Evolutionary conservation across 2,329 filamentous ascomycete species (phyloP), one percentile per base, ranked within the genome.

Genomic region (Epicoccum nigrum): DNA sequence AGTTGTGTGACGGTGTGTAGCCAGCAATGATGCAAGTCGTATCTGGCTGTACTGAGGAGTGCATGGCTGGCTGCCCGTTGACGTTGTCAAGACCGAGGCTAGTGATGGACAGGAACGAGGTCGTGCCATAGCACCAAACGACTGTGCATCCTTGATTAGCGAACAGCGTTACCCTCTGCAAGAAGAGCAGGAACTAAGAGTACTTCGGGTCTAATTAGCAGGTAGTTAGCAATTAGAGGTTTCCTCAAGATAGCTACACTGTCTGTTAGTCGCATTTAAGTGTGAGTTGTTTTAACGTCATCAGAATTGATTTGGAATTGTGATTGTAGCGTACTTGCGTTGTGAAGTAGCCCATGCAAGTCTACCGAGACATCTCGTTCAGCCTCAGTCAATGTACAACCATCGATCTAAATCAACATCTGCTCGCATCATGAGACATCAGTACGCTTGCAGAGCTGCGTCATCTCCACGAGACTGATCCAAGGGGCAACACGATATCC

Each of bases 371-470:
- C 38, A 42, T 31, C 49, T 42, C 32, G 19, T 51, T 51, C 49
- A 46, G 49, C 49, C 49, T 51, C 49, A 42, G 20, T 38, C 23
- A 31, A 34, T 44, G 49, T 47, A 31, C 44, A 1, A 52, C 49
- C 28, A 42, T 25, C 16, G 17, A 47, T 39, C 20, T 47, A n/a
- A 52, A 43, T 17, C 38, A 34, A 6, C 11, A 25, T 30, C 28
- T 40, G 20, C 39, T 47, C 44, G 44, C 49, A n/a, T 39, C 43
- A 17, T 20, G 43, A 52, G 49, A 52, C 44, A 47, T n/a, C 38
- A 31, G 35, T 28, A 37, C 15, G 33, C 38, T 33, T 32, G 33
- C 28, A 37, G 31, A 38, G 27, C 43, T 21, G 37, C 42, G 27
- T 27, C 45, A 38, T 25, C 32, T 25, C 25, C 12, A 12, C 13